Base-by-base conservation (phyloP, 441 rosid species). In the Melastoma candidum region DNA sequence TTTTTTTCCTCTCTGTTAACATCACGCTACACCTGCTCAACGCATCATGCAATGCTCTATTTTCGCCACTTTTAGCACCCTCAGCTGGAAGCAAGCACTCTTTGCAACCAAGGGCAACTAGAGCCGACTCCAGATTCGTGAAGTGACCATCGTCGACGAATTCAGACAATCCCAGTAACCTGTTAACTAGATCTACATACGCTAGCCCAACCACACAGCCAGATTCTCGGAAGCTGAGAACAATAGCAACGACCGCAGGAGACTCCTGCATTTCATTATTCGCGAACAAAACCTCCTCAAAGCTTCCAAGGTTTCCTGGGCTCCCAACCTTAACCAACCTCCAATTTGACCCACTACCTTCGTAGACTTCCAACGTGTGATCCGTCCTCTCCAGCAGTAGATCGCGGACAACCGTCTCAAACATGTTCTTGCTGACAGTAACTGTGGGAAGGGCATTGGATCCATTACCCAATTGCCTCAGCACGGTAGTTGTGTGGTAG, bases 301-400 rank as follows among this genome's bases (percentile, higher is more conserved):
- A 93, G 71, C 89, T 83, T 10, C 97, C 93, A 10, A 93, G 72
- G 78, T 86, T 89, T 63, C 97, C 99, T 61, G 97, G 99, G 65
- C 90, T 84, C 51, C 84, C 99, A 47, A 78, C 76, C 71, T 77
- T 93, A 61, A 80, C 76, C 57, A 89, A 73, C 63, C 77, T 86
- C 97, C 99, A 93, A 53, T 83, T 83, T 51, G 99, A 86, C 27
- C 97, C 97, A 64, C 85, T 89, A 26, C 99, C 99, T 49, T 89
- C 95, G 46, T 83, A 93, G 57, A 89, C 80, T 74, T 93, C 97
- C 43, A 89, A 71, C 3, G 96, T 89, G 46, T 79, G 97, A 65
- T 89, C 96, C 32, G 90, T 89, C 63, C 96, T 76, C 68, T 89
- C 99, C 77, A 89, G 71, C 47, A 93, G 89, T 69, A 93, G 79